Conservation (phyloP, 495 filamentous ascomycete species). For the Aspergillus sclerotiicarbonarius region DNA sequence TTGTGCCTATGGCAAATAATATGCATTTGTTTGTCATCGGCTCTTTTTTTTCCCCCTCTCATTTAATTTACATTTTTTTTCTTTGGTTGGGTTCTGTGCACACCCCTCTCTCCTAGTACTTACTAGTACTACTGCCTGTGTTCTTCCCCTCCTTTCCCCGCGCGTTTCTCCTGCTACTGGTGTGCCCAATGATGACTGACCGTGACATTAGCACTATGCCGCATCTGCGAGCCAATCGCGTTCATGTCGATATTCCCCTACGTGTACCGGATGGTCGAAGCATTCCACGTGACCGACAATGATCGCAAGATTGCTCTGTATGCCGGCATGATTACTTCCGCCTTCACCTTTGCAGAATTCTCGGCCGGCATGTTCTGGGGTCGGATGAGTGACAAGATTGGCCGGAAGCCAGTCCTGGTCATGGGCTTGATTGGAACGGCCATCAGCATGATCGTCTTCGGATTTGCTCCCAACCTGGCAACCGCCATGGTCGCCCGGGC, state of each 20-base stretch:
- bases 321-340: constrained; percentile 93
- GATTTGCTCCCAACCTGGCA: constrained; percentile 80
- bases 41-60: not conserved
- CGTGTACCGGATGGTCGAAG: constrained; percentile 95
- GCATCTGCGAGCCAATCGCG: constrained; percentile 97
- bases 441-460: constrained; percentile 90
- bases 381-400: constrained; percentile 84
- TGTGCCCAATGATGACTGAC: constrained; percentile 33
- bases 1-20: not conserved
- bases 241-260: constrained; percentile 99
- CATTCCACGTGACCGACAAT: constrained; percentile 79
- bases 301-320: constrained; percentile 83
- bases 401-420: constrained; percentile 88
- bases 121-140: not conserved
- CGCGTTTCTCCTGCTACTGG: not conserved
- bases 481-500: constrained; percentile 85
- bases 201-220: constrained; percentile 67
- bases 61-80: not conserved
- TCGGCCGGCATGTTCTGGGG: constrained; percentile 90
- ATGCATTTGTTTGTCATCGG: not conserved
- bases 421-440: constrained; percentile 85
- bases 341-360: constrained; percentile 95
- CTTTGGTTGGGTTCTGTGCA: no score
- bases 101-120: not conserved
- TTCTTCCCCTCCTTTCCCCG: not conserved